Evolutionary conservation across 2,329 filamentous ascomycete species (phyloP).

Genomic region (Chrysosporium queenslandicum): DNA sequence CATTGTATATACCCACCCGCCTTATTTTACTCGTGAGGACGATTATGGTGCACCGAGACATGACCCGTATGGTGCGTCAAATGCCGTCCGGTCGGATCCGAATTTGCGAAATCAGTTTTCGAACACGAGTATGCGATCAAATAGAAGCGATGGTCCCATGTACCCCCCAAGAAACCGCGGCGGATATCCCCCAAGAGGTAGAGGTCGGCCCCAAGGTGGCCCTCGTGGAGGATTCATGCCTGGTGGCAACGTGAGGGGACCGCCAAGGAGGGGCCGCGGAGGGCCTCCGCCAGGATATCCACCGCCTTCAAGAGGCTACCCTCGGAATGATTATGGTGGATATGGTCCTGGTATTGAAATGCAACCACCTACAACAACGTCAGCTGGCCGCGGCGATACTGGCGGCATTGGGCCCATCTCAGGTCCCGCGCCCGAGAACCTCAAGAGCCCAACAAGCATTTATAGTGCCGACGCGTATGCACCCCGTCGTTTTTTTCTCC

Average conservation of each 20-base stretch:
- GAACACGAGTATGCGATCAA: slow-evolving; percentile 38
- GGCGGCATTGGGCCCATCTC: slow-evolving; percentile 58
- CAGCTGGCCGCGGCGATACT: slow-evolving; percentile 32
- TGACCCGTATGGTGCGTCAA: slow-evolving; percentile 23
- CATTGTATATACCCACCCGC: slow-evolving; percentile 11
- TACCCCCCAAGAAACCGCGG: slow-evolving; percentile 49
- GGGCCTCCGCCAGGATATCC: slow-evolving; percentile 45
- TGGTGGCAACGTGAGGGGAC: slow-evolving; percentile 24
- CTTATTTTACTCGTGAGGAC: slow-evolving; percentile 26
- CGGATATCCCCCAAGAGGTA: slow-evolving; percentile 40
- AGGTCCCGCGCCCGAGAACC: slow-evolving; percentile 38
- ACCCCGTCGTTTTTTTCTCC: too few species aligned
- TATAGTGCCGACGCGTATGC: slow-evolving; percentile 67
- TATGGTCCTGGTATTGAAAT: slow-evolving; percentile 51
- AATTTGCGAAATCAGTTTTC: slow-evolving; percentile 40
- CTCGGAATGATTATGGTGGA: not conserved
- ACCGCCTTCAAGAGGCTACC: slow-evolving; percentile 25
- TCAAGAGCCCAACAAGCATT: slow-evolving; percentile 57
- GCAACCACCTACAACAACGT: slow-evolving; percentile 56
- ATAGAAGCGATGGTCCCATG: slow-evolving; percentile 32
- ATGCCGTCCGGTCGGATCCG: slow-evolving; percentile 35
- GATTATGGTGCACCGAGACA: slow-evolving; percentile 33
- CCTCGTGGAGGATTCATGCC: slow-evolving; percentile 28
- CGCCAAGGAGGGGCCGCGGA: slow-evolving; percentile 37
- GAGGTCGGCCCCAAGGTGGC: slow-evolving; percentile 32